Evolutionary conservation across 2,329 filamentous ascomycete species (phyloP).

Genomic region (Colletotrichum sublineola): DNA sequence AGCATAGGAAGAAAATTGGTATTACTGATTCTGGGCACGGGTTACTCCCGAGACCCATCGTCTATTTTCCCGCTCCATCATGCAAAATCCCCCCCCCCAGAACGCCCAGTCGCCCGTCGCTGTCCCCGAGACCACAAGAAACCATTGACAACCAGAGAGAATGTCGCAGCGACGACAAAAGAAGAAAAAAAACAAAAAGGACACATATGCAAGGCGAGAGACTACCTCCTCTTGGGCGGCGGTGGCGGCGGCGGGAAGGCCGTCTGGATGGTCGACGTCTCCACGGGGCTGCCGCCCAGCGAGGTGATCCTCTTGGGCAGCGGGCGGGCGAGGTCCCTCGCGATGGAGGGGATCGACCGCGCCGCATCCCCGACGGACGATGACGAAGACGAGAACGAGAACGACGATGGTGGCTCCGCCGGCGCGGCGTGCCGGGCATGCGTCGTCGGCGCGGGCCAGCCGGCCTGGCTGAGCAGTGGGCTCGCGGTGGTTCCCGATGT

Average conservation of each 20-base stretch:
- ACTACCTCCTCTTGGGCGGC: conserved; percentile 43
- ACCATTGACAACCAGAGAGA: not conserved
- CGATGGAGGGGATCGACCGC: conserved; percentile 17
- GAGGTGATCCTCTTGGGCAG: conserved; percentile 37
- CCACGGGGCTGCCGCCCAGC: conserved; percentile 50
- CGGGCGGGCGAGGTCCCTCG: conserved; percentile 23
- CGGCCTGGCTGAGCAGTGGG: conserved; percentile 41
- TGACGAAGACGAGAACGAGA: not conserved
- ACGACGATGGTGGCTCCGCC: not conserved
- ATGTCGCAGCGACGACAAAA: not conserved
- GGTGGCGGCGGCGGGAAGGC: conserved; percentile 59
- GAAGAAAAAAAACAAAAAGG: not conserved
- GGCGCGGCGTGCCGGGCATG: conserved; percentile 2
- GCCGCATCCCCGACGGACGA: not conserved
- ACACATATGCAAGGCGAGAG: not conserved
- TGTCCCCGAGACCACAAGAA: not conserved
- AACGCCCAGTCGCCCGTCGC: conserved; percentile 15
- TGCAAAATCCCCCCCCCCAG: not conserved
- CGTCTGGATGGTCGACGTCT: conserved; percentile 53
- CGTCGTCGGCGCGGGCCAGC: conserved; percentile 32
- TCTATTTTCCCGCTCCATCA: not conserved
- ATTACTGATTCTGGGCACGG: conserved; percentile 3
- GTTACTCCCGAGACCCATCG: not conserved
- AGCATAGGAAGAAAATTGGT: not conserved
- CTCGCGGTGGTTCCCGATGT: conserved; percentile 36